These are phyloP conservation scores for Vairimorpha ceranae DNA, from an alignment of 371 early-diverging fungal species.

Conservation along the genomic window DNA sequence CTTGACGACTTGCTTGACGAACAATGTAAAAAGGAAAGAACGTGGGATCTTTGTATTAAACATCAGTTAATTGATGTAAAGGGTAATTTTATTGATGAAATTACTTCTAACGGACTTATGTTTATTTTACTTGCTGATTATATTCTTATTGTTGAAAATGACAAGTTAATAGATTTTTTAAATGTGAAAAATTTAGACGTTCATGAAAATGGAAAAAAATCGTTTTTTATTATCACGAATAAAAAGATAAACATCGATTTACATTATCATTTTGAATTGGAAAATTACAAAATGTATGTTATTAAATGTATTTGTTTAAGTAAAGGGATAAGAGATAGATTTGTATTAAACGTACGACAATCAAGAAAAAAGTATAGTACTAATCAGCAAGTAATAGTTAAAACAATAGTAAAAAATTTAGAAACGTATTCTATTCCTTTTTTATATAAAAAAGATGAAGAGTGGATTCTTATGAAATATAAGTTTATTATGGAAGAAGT, in stretches of 20 bases:
- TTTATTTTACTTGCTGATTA: neutral
- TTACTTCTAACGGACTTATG: neutral
- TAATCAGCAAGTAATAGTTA: neutral
- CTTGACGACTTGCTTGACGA: neutral
- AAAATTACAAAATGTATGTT: neutral
- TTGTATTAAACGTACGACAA: neutral
- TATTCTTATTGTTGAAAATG: neutral
- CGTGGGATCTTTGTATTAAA: slow-evolving; percentile 1
- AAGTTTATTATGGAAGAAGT: neutral
- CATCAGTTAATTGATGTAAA: neutral
- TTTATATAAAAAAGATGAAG: neutral
- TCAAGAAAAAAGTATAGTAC: neutral
- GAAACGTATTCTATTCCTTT: neutral
- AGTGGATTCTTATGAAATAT: slow-evolving; percentile 3
- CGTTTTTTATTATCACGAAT: neutral
- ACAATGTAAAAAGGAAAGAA: neutral
- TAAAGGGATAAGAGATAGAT: neutral
- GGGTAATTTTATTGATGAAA: neutral
- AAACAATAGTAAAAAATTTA: neutral
- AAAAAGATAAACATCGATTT: neutral
- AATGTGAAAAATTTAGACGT: neutral
- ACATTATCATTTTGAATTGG: neutral
- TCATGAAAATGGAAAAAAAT: neutral
- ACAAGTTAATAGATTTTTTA: neutral
- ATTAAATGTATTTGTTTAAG: neutral